Base-by-base conservation (phyloP, 2,329 filamentous ascomycete species). In the Venturia effusa region DNA sequence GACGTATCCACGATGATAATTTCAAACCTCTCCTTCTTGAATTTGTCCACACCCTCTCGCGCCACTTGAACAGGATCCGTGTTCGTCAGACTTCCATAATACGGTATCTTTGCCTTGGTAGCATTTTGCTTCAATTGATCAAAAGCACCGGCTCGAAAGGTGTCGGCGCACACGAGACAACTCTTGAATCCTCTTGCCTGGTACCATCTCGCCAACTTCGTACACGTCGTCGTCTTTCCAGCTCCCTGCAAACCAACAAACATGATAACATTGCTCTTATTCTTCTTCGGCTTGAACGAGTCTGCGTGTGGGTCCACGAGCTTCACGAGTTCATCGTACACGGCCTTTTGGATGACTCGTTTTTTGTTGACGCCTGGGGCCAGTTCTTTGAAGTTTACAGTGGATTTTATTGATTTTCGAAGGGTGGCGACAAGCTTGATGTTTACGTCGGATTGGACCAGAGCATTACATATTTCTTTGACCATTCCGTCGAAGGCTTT, bases 71-170 rank as follows among this genome's bases (percentile, higher is more conserved):
- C 92, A 0, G 94, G 94, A 72, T 99, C 94, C 8, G 92, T 97
- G 78, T 99, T 92, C 2, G 93, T 99, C 68, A 99, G 81, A 64
- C 90, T 96, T 71, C 94, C 94, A 74, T 95, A 99, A 82, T 99
- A 99, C 11, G 94, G 94, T 62, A 99, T 97, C 80, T 97, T 97
- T 61, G 94, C 94, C 76, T 97, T 99, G 40, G 92, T 97, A 1
- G 94, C 94, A 74, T 99, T 99, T 78, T 99, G 94, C 79, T 97
- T 97, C 75, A 99, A 77, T 79, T 99, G 94, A 74, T 99, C 94
- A 70, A 99, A 99, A 51, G 94, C 94, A 81, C 94, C 94, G 40
- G 94, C 94, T 79, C 94, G 90, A 82, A 99, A 99, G 32, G 94
- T 99, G 77, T 99, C 94, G 61, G 94, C 94, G 78, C 94, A 99